phyloP scores from a whole-genome alignment of 2,329 filamentous ascomycete species.

The Cladophialophora carrionii region DNA sequence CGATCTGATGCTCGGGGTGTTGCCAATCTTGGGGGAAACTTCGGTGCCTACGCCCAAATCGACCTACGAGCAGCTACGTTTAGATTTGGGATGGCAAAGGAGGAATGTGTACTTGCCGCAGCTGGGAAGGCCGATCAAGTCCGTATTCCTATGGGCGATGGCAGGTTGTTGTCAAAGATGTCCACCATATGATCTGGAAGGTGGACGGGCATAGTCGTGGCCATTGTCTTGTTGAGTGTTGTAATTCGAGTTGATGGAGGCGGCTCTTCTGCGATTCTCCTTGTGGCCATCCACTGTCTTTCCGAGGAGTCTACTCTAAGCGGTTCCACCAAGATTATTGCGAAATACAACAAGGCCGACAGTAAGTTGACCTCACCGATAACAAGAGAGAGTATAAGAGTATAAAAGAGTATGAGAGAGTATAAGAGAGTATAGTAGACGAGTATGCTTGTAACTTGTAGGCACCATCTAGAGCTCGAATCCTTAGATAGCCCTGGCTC shows the following conservation, averaged over 20 bases:
- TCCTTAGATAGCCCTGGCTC: neutral
- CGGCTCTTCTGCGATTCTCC: neutral
- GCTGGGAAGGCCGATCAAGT: neutral
- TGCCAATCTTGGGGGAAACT: neutral
- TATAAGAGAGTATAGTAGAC: no score
- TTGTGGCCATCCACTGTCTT: neutral
- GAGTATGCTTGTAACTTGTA: no score
- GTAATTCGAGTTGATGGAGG: neutral
- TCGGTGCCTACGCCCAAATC: neutral
- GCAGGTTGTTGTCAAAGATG: neutral
- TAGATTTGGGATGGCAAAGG: neutral
- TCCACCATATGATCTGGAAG: neutral
- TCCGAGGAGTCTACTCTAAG: neutral
- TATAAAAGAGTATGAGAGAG: no score
- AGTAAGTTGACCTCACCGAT: no score
- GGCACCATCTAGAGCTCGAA: no score
- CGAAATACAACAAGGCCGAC: no score
- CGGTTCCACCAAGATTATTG: no score
- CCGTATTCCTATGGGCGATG: neutral
- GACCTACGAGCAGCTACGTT: neutral
- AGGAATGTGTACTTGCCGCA: neutral
- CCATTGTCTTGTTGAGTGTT: neutral
- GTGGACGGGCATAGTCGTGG: neutral
- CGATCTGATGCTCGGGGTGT: neutral
- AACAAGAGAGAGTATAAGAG: no score